phyloP scores from a whole-genome alignment of 2,329 filamentous ascomycete species.

The Ceratocystis huliohia region DNA sequence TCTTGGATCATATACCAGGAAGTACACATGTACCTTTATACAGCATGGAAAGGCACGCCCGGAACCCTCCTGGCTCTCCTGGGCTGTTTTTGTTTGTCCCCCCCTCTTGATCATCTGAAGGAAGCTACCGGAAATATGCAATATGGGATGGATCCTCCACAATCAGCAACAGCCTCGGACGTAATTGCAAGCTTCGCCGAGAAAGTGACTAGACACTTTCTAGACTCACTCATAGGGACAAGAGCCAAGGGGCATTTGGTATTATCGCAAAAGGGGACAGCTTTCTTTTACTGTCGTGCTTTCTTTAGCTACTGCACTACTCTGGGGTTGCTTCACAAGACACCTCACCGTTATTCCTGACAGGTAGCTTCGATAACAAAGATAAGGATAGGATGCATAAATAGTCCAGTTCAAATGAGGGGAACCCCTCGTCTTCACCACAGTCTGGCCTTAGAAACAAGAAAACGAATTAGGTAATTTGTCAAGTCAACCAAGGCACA shows the following conservation, averaged over 20 bases:
- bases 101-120: background rate
- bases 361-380: background rate
- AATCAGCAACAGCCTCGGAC: background rate
- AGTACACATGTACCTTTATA: slow-evolving; percentile 8
- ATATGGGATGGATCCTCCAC: slow-evolving; percentile 1
- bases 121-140: background rate
- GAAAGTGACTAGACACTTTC: background rate
- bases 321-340: background rate
- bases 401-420: background rate
- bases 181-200: background rate
- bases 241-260: background rate
- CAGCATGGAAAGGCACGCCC: background rate
- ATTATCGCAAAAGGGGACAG: background rate
- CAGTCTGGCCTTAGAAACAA: background rate
- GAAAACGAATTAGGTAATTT: background rate
- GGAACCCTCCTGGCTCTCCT: background rate
- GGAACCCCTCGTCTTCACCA: background rate
- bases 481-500: background rate
- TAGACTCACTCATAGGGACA: background rate
- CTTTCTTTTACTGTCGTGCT: background rate
- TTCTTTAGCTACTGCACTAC: background rate
- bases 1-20: background rate
- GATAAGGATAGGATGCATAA: background rate
- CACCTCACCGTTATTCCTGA: background rate
- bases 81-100: background rate